phyloP scores from a whole-genome alignment of 495 filamentous ascomycete species.

The Podospora didyma region DNA sequence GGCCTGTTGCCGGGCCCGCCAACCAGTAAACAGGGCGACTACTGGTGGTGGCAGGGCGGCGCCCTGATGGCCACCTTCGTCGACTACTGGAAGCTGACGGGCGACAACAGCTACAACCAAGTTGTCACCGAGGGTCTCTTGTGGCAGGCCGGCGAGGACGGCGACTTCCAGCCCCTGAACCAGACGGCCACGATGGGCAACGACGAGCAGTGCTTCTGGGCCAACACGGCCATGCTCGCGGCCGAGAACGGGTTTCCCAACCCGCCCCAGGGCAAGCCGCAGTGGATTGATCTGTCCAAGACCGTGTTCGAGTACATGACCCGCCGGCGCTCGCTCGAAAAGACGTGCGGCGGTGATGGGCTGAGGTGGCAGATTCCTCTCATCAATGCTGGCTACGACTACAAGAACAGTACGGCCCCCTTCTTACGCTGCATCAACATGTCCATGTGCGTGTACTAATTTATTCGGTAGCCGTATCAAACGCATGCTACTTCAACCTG shows the following conservation, averaged over 20 bases:
- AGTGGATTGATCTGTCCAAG: slow-evolving; percentile 73
- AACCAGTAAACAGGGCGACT: slow-evolving; percentile 38
- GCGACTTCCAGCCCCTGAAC: slow-evolving; percentile 62
- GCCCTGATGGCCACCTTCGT: slow-evolving; percentile 56
- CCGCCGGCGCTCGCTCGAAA: slow-evolving; percentile 45
- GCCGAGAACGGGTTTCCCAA: slow-evolving; percentile 70
- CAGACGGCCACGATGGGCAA: slow-evolving; percentile 72
- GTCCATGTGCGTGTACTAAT: background rate
- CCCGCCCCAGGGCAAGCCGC: slow-evolving; percentile 52
- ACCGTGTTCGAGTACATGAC: slow-evolving; percentile 73
- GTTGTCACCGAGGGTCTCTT: slow-evolving; percentile 57
- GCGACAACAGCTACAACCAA: slow-evolving; percentile 61
- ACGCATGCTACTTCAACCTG: slow-evolving; percentile 76
- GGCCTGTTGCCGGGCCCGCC: slow-evolving; percentile 60
- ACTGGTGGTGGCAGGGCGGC: slow-evolving; percentile 58
- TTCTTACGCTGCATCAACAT: background rate
- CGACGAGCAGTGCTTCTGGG: slow-evolving; percentile 85
- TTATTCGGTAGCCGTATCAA: slow-evolving; percentile 14
- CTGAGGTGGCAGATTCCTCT: slow-evolving; percentile 77
- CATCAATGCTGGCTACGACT: slow-evolving; percentile 73
- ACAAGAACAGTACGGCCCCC: slow-evolving; percentile 64
- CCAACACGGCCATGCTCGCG: slow-evolving; percentile 69
- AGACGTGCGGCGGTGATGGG: slow-evolving; percentile 56
- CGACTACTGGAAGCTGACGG: slow-evolving; percentile 61
- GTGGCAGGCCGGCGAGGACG: slow-evolving; percentile 56